Evolutionary conservation across 140 eudicot genomes (phyloP).

Genomic region (Oenanthe javanica): DNA sequence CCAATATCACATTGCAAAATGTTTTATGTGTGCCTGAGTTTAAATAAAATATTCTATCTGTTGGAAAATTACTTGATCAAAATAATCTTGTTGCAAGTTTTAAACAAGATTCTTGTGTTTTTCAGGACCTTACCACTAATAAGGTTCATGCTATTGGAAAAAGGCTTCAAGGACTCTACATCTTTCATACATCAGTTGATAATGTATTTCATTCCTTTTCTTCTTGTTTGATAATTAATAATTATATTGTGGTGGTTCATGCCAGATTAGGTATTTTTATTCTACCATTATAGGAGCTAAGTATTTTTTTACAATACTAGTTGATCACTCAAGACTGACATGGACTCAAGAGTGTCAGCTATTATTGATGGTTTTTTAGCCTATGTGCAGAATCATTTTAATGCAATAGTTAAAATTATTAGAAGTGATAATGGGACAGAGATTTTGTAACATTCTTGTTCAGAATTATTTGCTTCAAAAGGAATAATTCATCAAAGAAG

Average conservation of each 20-base stretch:
- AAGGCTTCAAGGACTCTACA: neutral
- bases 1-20: neutral
- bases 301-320: neutral
- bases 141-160: neutral
- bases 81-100: neutral
- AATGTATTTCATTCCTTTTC: neutral
- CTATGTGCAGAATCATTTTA: too few species aligned
- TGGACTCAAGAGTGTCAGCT: too few species aligned
- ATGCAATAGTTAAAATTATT: too few species aligned
- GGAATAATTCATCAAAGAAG: too few species aligned
- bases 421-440: too few species aligned
- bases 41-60: neutral
- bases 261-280: neutral
- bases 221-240: neutral
- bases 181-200: neutral
- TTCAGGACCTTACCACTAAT: neutral
- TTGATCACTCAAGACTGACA: too few species aligned
- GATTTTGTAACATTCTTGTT: too few species aligned
- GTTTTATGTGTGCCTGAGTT: neutral
- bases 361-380: too few species aligned
- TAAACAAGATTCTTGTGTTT: neutral
- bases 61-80: neutral
- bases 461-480: too few species aligned
- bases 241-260: neutral
- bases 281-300: too few species aligned